Conservation (phyloP, 345 rosid genomes). For the Brassica napus region DNA sequence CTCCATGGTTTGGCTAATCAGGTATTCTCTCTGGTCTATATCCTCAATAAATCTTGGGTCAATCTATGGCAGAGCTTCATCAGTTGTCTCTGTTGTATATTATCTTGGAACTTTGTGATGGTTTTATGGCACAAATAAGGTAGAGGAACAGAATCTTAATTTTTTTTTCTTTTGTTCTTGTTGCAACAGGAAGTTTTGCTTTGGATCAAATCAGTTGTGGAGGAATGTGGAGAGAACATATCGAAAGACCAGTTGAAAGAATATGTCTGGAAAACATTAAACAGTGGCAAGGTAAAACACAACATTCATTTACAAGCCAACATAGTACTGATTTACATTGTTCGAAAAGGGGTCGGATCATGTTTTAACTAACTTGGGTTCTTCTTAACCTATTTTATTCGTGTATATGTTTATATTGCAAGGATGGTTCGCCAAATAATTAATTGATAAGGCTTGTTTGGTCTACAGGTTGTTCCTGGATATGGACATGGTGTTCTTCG, state of each 20-base stretch:
- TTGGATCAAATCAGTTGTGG: conserved; percentile 94
- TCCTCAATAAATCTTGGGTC: neutral
- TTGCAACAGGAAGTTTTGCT: conserved; percentile 84
- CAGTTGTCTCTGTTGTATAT: neutral
- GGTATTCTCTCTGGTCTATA: conserved; percentile 47
- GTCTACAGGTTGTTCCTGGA: conserved; percentile 91
- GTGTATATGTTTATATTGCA: neutral
- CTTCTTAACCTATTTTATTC: conserved; percentile 2
- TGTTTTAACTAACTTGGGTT: conserved; percentile 1
- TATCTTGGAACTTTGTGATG: conserved; percentile 15
- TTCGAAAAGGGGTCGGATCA: neutral
- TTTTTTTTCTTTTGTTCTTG: conserved; percentile 2
- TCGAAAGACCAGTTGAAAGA: conserved; percentile 78
- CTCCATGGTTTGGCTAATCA: conserved; percentile 99
- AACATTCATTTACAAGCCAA: neutral
- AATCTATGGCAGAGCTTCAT: conserved; percentile 10
- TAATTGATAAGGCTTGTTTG: neutral
- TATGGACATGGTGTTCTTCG: conserved; percentile 97
- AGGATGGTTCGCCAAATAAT: neutral
- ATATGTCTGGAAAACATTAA: conserved; percentile 92
- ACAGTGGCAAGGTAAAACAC: conserved; percentile 80
- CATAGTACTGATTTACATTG: neutral
- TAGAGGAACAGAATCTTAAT: conserved; percentile 10
- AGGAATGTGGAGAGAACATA: conserved; percentile 87
- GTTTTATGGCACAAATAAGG: conserved; percentile 7